Evolutionary conservation across 1,284 basidiomycete species (phyloP).

Genomic region (Puccinia brachypodii): DNA sequence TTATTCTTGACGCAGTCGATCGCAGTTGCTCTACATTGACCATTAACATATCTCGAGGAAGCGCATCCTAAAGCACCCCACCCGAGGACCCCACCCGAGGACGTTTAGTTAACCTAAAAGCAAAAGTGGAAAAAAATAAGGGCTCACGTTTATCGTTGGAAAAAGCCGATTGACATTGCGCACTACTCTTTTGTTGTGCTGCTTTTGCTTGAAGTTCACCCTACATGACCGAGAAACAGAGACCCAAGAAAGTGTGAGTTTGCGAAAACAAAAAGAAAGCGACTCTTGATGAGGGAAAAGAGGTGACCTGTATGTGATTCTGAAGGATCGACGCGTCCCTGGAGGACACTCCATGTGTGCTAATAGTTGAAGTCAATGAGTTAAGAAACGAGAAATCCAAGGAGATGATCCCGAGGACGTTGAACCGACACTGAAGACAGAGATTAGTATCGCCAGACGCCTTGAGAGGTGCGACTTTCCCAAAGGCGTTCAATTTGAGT

Average conservation of each 20-base stretch:
- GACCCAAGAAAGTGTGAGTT: neutral
- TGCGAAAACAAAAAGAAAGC: too few relatives aligned
- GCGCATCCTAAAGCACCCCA: neutral
- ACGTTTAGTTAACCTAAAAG: neutral
- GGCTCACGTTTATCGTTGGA: neutral
- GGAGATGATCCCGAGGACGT: neutral
- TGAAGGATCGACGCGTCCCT: neutral
- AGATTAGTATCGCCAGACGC: neutral
- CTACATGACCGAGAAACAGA: neutral
- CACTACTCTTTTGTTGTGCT: neutral
- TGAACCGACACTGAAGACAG: slow-evolving; percentile 1
- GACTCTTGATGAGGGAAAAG: neutral
- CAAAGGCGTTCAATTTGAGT: neutral
- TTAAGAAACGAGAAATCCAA: neutral
- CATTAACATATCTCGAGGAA: neutral
- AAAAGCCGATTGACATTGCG: neutral
- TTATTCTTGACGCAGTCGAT: neutral
- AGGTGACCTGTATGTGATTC: neutral
- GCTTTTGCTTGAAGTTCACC: neutral
- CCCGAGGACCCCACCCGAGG: neutral
- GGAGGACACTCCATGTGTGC: neutral
- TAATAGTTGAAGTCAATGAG: neutral
- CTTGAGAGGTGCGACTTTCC: neutral
- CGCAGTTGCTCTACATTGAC: neutral
- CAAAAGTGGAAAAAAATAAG: too few relatives aligned